Evolutionary conservation across 2,329 filamentous ascomycete genomes (phyloP), one percentile per base, ranked within the genome.

Genomic region (Alternaria sp.): DNA sequence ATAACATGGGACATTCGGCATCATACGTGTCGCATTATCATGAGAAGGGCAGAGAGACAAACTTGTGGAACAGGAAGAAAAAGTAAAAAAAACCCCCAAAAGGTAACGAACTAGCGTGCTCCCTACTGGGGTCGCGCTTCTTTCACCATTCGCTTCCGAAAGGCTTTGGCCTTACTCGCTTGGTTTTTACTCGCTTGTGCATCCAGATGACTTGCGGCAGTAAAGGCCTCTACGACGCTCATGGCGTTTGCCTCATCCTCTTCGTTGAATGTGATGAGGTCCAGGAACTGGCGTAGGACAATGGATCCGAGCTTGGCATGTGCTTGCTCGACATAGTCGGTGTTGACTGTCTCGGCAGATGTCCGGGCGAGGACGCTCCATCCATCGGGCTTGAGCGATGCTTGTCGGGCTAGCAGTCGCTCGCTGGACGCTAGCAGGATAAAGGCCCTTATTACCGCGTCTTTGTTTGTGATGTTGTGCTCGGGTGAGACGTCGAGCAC

Each of bases 301-400:
- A 75, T 59, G 7, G 68, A 68, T 2, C 73, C 73, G 14, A 74
- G 61, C 42, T 68, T 70, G 28, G 69, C 54, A 3, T 69, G 67
- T 7, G 70, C 63, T 52, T 72, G 63, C 1, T 58, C 56, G 13
- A 75, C 42, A 44, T 68, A 71, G 55, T 73, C 69, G 34, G 51
- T 64, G 28, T 60, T 60, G 14, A 58, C 51, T 0, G 63, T 58
- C 23, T 70, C 66, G 7, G 63, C 55, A 1, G 67, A 67, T 34
- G 65, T 71, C 3, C 68, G 66, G 6, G 66, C 58, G 8, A 75
- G 65, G 9, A 74, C 62, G 26, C 69, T 64, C 73, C 72, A 74
- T 11, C 70, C 71, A 9, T 60, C 57, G 3, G 60, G 39, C 17
- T 54, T 64, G 1, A 58, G 42, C 0, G 72, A 72, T 21, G 61